Base-by-base conservation (phyloP, 768 basidiomycete species). In the Crassisporium funariophilum region DNA sequence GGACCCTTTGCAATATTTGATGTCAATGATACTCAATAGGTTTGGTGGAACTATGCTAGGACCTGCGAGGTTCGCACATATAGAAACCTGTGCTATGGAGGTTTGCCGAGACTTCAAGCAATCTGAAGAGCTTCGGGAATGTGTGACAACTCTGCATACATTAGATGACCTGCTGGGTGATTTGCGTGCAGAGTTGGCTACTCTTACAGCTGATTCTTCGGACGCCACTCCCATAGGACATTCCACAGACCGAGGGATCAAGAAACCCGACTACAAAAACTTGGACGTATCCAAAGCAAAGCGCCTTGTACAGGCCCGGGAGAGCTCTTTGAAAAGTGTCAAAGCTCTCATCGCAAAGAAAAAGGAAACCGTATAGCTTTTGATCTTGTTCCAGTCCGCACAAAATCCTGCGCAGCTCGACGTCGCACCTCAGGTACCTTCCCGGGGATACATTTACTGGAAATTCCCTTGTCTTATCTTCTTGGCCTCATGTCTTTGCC, bases 21-120 rank as follows among this genome's bases (percentile, higher is more conserved):
- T 19, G 11, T 35, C 15, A 23, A 46, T 38, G 17, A 21, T n/a
- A 33, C 25, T 37, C 31, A 15, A 4, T 53, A 90, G 88, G 87
- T 91, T 82, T 55, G 90, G 89, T 0, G 90, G 91, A n/a, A 82
- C 76, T 5, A 68, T 91, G 70, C 72, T 93, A 4, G 91, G 91
- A 2, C 86, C 89, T 4, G 76, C 71, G 48, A 70, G 91, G 24
- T 93, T 92, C 62, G 63, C 75, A 2, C 91, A 93, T 56, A 86
- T 92, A 55, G 84, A 89, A 62, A 81, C 76, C 2, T 91, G 89
- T 60, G 70, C 88, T 4, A 61, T 74, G 12, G 88, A 93, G 61
- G 89, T 86, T 11, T 91, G 88, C 61, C 78, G 75, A 12, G 68
- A 68, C 24, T 90, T 87, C 72, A 82, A 78, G 49, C 74, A 76